Conservation (phyloP, 768 basidiomycete species). For the Hebeloma cylindrosporum region DNA sequence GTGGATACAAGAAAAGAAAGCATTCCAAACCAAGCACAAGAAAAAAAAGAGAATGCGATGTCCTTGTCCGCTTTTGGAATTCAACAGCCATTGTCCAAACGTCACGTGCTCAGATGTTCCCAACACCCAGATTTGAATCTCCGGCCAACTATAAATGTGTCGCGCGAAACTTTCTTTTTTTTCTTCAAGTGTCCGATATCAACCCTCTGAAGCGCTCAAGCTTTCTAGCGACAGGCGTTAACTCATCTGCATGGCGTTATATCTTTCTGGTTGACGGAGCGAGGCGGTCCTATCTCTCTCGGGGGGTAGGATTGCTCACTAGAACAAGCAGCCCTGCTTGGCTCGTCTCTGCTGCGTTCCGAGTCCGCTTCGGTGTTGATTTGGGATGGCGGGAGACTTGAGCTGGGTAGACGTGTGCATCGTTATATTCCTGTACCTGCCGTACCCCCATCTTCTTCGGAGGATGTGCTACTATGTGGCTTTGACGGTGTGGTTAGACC, state of each 20-base stretch:
- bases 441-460: slow-evolving; percentile 45
- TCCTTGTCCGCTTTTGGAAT: slow-evolving; percentile 21
- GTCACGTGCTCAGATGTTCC: slow-evolving; percentile 5
- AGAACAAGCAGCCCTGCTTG: slow-evolving; percentile 39
- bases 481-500: slow-evolving; percentile 82
- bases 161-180: slow-evolving; percentile 21
- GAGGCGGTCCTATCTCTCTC: slow-evolving; percentile 52
- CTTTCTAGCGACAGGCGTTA: slow-evolving; percentile 47
- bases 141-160: slow-evolving; percentile 30
- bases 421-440: slow-evolving; percentile 85
- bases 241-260: slow-evolving; percentile 59
- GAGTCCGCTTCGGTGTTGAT: slow-evolving; percentile 60
- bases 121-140: slow-evolving; percentile 23
- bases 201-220: slow-evolving; percentile 67
- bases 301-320: slow-evolving; percentile 45
- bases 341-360: slow-evolving; percentile 36
- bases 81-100: not conserved
- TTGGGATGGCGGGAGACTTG: slow-evolving; percentile 46
- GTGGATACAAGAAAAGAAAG: too few relatives aligned
- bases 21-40: too few relatives aligned
- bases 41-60: slow-evolving; percentile 12
- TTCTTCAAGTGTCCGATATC: slow-evolving; percentile 63
- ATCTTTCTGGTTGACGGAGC: slow-evolving; percentile 76
- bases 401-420: slow-evolving; percentile 42
- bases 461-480: slow-evolving; percentile 69